Evolutionary conservation across 176 grass and related monocot genomes (phyloP), one percentile per base, ranked within the genome.

Genomic region (Thalia dealbata): DNA sequence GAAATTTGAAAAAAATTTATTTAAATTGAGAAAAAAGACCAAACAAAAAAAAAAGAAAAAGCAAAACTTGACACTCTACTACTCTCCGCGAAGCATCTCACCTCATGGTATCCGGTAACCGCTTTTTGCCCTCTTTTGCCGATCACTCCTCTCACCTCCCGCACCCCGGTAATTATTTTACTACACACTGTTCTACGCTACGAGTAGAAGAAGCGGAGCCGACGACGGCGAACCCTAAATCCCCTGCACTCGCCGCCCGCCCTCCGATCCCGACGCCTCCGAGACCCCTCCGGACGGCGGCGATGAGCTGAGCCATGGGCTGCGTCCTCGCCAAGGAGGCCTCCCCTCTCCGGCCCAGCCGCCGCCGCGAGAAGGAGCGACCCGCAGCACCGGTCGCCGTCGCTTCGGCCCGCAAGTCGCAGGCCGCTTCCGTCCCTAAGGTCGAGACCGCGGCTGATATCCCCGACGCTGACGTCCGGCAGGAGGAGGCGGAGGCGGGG

Each of bases 301-400:
- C 58, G 73, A 75, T 62, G 55, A 75, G 38, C 56, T 75, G 73
- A 75, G 22, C 4, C 22, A 75, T 75, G 73, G 73, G 73, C 13
- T 75, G 73, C 73, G 58, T 61, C 73, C 23, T 75, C 38, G 56
- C 35, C 73, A 75, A 75, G 58, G 56, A 64, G 38, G 73, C 22
- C n/a, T 75, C 73, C 23, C 58, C 73, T 62, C n/a, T 4, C 25
- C 24, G 14, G 14, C 27, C 23, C 43, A 14, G 23, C 48, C 48
- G 14, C 48, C 23, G 73, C 7, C 38, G 27, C 3, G 24, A 73
- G 71, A 73, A 73, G 51, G 27, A 73, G 27, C 71, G 4, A 50
- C 9, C 35, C 15, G 71, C 67, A 3, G 67, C 22, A 52, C 26
- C 68, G 43, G 10, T 12, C 44, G 10, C 44, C 1, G 38, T 11